A percentile compares a stretch with the other conserved stretches of the same genome.
phyloP scores from a whole-genome alignment of 345 rosid genomes.

The Ceriops zippeliana region DNA sequence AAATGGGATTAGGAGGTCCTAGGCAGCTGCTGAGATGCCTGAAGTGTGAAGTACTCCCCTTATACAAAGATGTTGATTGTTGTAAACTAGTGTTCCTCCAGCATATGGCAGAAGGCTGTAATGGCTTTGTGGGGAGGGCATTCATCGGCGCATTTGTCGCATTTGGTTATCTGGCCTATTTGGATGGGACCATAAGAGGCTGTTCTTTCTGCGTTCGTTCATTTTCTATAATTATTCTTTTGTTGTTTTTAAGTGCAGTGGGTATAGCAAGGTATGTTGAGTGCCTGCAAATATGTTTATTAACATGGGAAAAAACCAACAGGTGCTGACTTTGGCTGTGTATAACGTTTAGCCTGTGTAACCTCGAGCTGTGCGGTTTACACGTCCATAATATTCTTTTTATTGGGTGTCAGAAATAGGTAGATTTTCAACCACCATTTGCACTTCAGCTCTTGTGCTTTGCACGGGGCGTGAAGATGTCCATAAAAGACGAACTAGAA shows the following conservation, averaged over 20 bases:
- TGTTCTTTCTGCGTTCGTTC: constrained; percentile 29
- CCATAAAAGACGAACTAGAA: too few species aligned
- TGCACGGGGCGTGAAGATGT: too few species aligned
- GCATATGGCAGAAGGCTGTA: constrained; percentile 11
- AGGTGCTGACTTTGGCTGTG: constrained; percentile 17
- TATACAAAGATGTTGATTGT: constrained; percentile 5
- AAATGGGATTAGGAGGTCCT: background rate
- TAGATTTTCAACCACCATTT: too few species aligned
- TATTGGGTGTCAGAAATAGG: background rate
- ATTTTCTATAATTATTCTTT: constrained; percentile 14
- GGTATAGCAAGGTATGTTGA: constrained; percentile 15
- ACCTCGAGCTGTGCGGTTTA: background rate
- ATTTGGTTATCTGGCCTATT: constrained; percentile 14
- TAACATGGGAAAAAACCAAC: constrained; percentile 9
- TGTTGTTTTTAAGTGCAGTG: background rate
- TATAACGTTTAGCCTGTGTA: constrained; percentile 24
- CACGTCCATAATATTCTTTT: background rate
- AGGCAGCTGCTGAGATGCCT: constrained; percentile 7
- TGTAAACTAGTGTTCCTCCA: constrained; percentile 25
- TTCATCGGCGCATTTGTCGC: background rate
- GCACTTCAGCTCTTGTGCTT: too few species aligned
- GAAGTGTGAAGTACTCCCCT: constrained; percentile 3
- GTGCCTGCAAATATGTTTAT: constrained; percentile 17
- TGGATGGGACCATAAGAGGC: constrained; percentile 9
- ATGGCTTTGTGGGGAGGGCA: constrained; percentile 24